phyloP scores from a whole-genome alignment of 257 asterid species.

The Fraxinus americana region DNA sequence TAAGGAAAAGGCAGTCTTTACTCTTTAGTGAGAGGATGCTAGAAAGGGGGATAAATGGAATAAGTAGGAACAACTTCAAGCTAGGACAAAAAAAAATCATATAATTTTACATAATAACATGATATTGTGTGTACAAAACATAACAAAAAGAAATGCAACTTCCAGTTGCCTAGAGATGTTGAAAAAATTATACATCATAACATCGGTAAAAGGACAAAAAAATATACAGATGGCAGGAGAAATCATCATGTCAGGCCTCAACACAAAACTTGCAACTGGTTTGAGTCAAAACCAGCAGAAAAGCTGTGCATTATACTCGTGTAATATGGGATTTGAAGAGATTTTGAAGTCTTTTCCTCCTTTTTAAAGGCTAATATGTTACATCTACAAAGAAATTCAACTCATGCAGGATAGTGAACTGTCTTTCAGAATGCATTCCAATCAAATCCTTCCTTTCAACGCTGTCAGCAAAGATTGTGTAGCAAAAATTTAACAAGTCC shows the following conservation, averaged over 20 bases:
- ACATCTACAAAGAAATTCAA: background rate
- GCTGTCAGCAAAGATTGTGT: too few species aligned
- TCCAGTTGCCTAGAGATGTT: background rate
- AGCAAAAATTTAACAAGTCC: too few species aligned
- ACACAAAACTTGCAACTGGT: conserved; percentile 27
- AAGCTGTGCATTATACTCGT: conserved; percentile 18
- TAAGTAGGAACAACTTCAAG: background rate
- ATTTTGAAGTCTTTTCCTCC: background rate
- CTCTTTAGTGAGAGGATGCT: background rate
- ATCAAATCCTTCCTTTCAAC: too few species aligned
- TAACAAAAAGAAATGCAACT: background rate
- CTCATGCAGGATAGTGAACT: background rate
- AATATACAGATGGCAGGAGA: background rate
- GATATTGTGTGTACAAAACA: background rate
- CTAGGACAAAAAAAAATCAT: background rate
- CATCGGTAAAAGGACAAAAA: background rate
- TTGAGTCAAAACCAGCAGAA: conserved; percentile 19
- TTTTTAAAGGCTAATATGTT: conserved; percentile 1
- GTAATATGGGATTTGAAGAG: conserved; percentile 5
- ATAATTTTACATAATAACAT: background rate
- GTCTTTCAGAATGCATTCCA: background rate
- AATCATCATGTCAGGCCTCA: conserved; percentile 3
- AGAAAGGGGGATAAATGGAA: background rate
- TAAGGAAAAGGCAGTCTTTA: background rate
- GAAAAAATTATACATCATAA: background rate